A percentile compares a stretch with the other conserved stretches of the same genome.
Evolutionary conservation across 805 yeast genomes (phyloP).

Genomic region (Yamadazyma takamatsuzukensis): DNA sequence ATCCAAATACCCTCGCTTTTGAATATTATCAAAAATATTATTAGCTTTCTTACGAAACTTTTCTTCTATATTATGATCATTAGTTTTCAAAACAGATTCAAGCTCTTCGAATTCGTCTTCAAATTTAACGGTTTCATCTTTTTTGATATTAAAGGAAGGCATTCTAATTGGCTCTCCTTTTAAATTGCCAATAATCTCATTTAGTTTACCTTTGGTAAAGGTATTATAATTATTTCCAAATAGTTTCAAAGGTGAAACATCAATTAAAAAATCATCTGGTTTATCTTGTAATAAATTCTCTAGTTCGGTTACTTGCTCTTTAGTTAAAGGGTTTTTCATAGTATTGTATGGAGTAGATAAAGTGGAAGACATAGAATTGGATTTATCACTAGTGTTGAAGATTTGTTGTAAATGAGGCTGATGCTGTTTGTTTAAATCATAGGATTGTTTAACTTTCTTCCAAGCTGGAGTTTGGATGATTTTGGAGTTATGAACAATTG

Average conservation of each 20-base stretch:
- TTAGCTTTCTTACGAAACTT: constrained; percentile 37
- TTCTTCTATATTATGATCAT: constrained; percentile 31
- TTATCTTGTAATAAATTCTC: constrained; percentile 20
- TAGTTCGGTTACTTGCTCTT: constrained; percentile 13
- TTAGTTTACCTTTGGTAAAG: constrained; percentile 33
- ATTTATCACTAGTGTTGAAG: constrained; percentile 22
- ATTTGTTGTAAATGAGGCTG: constrained; percentile 29
- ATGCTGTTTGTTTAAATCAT: constrained; percentile 19
- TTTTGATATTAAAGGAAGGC: constrained; percentile 8
- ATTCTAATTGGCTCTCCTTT: no score
- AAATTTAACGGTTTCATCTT: constrained; percentile 2
- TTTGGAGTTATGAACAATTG: constrained; percentile 11
- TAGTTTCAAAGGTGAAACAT: constrained; percentile 40
- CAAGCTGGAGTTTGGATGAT: constrained; percentile 30
- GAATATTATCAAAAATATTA: constrained; percentile 35
- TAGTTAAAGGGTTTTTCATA: constrained; percentile 9
- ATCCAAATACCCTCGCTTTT: constrained; percentile 28
- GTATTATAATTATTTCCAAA: constrained; percentile 39
- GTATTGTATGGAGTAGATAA: constrained; percentile 37
- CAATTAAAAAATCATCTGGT: constrained; percentile 15
- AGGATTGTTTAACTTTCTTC: constrained; percentile 29
- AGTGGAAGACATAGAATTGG: constrained; percentile 29
- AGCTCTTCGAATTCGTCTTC: no score
- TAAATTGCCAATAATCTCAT: constrained; percentile 16
- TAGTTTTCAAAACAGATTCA: no score